Base-by-base conservation (phyloP, 768 basidiomycete genomes). In the Fistulinella prunicolor region DNA sequence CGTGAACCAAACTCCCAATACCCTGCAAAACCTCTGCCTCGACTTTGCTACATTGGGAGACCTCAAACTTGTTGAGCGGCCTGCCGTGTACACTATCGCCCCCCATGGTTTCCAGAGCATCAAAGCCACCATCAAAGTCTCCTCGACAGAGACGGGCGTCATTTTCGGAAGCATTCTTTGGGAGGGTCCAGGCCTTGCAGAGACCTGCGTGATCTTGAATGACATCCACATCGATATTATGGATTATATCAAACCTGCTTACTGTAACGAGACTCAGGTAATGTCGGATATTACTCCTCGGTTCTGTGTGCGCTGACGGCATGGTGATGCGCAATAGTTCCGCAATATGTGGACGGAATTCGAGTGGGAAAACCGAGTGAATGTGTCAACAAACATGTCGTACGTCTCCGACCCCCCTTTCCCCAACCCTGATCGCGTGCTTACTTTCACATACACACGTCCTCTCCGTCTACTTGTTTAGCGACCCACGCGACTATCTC, bases 291-390 rank as follows among this genome's bases (percentile, higher is more conserved):
- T 3, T 28, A 19, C 38, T 28, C 16, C 50, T 47, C n/a, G 17
- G 19, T 2, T 23, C 16, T 38, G 6, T 12, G 12, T 38, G 20
- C 17, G n/a, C 38, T 56, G 34, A 62, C 38, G n/a, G 39, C 21
- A 24, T 43, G 35, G 24, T 26, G 13, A 4, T 9, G 9, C 30
- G 13, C 7, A 10, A 23, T 32, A 94, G 88, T 95, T 95, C 82
- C 82, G 95, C 26, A 90, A 82, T 67, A 95, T 95, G 93, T 96
- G 95, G 95, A 99, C 94, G 22, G 96, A 98, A 68, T 99, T 99
- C 61, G 95, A 99, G 68, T 99, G 95, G 95, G 95, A 99, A 78
- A 99, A 99, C 72, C 81, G 94, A 59, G 95, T 98, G 46, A 97
- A 97, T 62, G 90, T 97, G 46, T 85, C 84, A 55, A 89, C 85